Base-by-base conservation (phyloP, 2,329 filamentous ascomycete genomes). In the Calonectria pteridis region DNA sequence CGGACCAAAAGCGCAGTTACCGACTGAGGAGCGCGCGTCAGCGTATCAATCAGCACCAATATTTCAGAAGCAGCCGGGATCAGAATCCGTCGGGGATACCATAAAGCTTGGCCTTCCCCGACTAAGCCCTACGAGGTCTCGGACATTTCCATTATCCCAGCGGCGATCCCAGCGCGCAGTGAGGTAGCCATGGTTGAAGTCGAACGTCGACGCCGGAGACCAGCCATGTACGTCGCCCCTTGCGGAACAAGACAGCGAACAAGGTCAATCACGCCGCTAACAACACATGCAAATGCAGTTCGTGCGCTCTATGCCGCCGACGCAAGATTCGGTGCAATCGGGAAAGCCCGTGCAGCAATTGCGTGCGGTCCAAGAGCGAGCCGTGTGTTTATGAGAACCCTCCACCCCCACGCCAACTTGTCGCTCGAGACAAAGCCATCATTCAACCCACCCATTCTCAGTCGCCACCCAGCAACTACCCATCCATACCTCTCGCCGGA, bases 291-390 rank as follows among this genome's bases (percentile, higher is more conserved):
- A 7, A 26, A 6, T 23, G 7, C 43, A 86, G 86, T 7, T 84
- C 86, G 1, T 88, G 86, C 71, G 79, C 82, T 11, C 80, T 85
- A 7, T 88, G 86, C 71, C 81, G 86, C 13, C 82, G 80, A n/a
- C 85, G 86, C 64, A 88, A 88, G 73, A 83, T 87, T 20, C 81
- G 83, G n/a, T 88, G 86, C 69, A 83, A 88, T 69, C 81, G 84
- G 37, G 81, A 84, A 29, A 76, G 75, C 4, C 86, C 86, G 0
- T 88, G 86, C 72, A 82, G 79, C 71, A 87, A 87, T 71, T 88
- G 86, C 65, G 70, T 84, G 5, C 82, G 83, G 10, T 84, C 85
- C n/a, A 83, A 80, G 68, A 83, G 73, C 6, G 79, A 77, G 2
- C 75, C 78, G 4, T 87, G 85, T 65, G 70, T 81, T 10, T 86